Evolutionary conservation across 2,329 filamentous ascomycete genomes (phyloP).

Genomic region (Hymenoscyphus repandus): DNA sequence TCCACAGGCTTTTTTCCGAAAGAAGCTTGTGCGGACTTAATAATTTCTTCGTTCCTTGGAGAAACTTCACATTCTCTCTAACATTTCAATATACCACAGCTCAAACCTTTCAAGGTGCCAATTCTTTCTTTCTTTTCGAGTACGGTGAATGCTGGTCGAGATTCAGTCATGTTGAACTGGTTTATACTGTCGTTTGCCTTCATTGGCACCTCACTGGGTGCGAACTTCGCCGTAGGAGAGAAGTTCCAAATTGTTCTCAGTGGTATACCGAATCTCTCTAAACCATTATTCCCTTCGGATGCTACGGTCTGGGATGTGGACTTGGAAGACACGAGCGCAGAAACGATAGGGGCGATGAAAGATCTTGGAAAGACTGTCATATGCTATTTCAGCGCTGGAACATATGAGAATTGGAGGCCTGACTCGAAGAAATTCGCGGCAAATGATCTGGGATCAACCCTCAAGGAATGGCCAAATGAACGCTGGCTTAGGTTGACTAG

Average conservation of each 20-base stretch:
- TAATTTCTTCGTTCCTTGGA: neutral
- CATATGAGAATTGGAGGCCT: constrained; percentile 57
- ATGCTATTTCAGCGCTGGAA: constrained; percentile 72
- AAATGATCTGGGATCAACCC: constrained; percentile 49
- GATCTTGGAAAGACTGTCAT: constrained; percentile 54
- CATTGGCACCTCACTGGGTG: constrained; percentile 3
- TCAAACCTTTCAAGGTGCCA: too few relatives aligned
- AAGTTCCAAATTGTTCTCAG: constrained; percentile 16
- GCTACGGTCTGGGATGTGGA: constrained; percentile 35
- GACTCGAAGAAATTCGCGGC: constrained; percentile 49
- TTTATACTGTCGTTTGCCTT: constrained; percentile 8
- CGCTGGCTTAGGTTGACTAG: constrained; percentile 59
- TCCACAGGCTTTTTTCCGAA: neutral
- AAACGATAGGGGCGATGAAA: constrained; percentile 44
- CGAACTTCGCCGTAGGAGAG: constrained; percentile 13
- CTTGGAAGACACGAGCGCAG: constrained; percentile 39
- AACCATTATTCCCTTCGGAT: constrained; percentile 8
- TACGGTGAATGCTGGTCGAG: too few relatives aligned
- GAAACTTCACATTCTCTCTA: neutral
- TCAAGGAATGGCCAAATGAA: constrained; percentile 63
- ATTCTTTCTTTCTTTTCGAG: too few relatives aligned
- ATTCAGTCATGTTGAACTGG: constrained; percentile 10
- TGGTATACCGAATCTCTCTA: constrained; percentile 7
- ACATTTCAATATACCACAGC: neutral
- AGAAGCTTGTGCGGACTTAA: neutral